Evolutionary conservation across 106 monocot genomes (phyloP), one percentile per base, ranked within the genome.

Genomic region (Apostasia ramifera): DNA sequence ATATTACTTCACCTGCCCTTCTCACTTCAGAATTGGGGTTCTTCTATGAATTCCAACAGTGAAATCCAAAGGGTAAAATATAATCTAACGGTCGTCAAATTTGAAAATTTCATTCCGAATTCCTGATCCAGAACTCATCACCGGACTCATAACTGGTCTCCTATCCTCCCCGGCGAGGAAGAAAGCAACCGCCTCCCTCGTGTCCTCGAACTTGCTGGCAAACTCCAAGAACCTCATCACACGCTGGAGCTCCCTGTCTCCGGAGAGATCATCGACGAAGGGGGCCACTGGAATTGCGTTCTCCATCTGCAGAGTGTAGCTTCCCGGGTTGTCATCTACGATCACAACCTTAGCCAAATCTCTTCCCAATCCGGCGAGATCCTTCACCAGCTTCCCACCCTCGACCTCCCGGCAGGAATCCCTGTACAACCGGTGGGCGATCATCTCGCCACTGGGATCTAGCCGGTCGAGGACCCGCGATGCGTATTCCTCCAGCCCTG

Each of bases 291-390:
- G 83, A 0, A 95, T 68, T 0, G 81, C 94, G 51, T 95, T 95
- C 68, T 78, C 83, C 54, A 75, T 83, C 69, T 95, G 91, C 43
- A 88, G 53, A 47, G 44, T 1, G 61, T 86, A 95, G 3, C 85
- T 76, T 39, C 81, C 79, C 2, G 94, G 88, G 67, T 91, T 91
- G 46, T 95, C 94, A 41, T 95, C 94, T 2, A 95, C 80, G 66
- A 95, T 83, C 40, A 80, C 78, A 38, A 71, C 87, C 61, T 66
- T 48, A 6, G 57, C 76, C 72, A 95, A 43, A 5, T 70, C 85
- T 51, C 94, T 83, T 41, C 91, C 88, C 0, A 77, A 38, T 12
- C 47, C 73, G 46, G 81, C 54, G 69, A 95, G 66, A 47, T 95
- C 88, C 83, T 95, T 95, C 55, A 84, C 77, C 3, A 85, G 62